Base-by-base conservation (phyloP, 257 asterid species). In the Jacaranda mimosifolia region DNA sequence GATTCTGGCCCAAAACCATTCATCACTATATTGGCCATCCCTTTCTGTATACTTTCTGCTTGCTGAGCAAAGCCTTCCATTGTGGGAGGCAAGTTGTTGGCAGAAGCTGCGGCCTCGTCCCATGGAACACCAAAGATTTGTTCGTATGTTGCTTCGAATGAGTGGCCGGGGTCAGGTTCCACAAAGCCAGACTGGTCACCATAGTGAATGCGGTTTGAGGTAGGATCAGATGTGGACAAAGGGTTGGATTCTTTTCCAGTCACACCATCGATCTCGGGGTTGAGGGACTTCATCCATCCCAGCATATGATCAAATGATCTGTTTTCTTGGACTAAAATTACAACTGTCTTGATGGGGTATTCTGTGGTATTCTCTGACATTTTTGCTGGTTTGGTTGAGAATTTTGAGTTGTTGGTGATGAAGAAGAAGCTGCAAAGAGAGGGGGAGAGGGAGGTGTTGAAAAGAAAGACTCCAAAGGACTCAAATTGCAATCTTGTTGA, bases 21-120 rank as follows among this genome's bases (percentile, higher is more conserved):
- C 97, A 90, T 92, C 42, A 89, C 97, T 12, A 79, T 51, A 3
- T 79, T 55, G 0, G 94, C 79, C 96, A 92, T 73, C 56, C 93
- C 96, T 66, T 69, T 46, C 77, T 77, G 59, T 40, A 85, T 87
- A 48, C 78, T 85, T 18, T 89, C 92, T 0, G 96, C 97, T 76
- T 92, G 93, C 63, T 89, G 90, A n/a, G 89, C 97, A 67, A 92
- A 92, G 18, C 97, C 97, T 60, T 86, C 84, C 97, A 88, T 90
- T 35, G 87, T 82, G 3, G 96, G 92, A 55, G 70, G 8, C 3
- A 78, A 66, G 21, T 63, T 75, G 3, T 62, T 7, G 26, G 81
- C 59, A 2, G 32, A 26, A 5, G 86, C 73, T 0, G 86, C 18
- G 10, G 76, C 72, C 13, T 80, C 71, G 18, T 55, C 74, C 91